Base-by-base conservation (phyloP, 441 rosid species). In the Hura crepitans region DNA sequence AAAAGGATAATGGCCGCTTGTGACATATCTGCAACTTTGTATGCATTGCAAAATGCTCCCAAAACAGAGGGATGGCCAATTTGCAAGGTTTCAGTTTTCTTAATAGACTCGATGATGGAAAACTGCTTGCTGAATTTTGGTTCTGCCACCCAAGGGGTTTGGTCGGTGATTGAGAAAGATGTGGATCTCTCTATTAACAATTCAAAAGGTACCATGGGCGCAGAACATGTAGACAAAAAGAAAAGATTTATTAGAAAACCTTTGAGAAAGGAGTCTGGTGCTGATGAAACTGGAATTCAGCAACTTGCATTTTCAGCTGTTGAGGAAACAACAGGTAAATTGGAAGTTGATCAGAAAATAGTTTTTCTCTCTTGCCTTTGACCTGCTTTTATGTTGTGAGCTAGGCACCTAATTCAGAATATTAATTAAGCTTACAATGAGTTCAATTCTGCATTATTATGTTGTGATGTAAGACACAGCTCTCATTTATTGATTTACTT, bases 121-220 rank as follows among this genome's bases (percentile, higher is more conserved):
- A 82, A 70, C 45, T 92, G 93, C 74, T 74, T 71, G 74, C 77
- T 90, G 78, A 82, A 77, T 62, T 75, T 80, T 68, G 80, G 87
- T 79, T 70, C 75, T 54, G 64, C 84, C 61, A 84, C 93, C 18
- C 75, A 80, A 62, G 97, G 97, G 66, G 82, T 90, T 62, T 89
- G 97, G 93, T 86, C 97, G 4, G 54, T 90, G 70, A 80, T 94
- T 81, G 99, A 90, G 69, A 90, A 81, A 71, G 75, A 80, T 67
- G 51, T 83, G 66, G 74, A 82, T 28, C 75, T 59, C 62, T 67
- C 78, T 58, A 45, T 33, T 53, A 31, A 57, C 67, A 71, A 31
- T 60, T 51, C 81, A 51, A 80, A 77, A 66, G 62, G 64, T 53
- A 58, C 65, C 39, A 27, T 23, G 25, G 77, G 67, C 62, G 47